Evolutionary conservation across 768 basidiomycete genomes (phyloP), one percentile per base, ranked within the genome.

Genomic region (Phaffia tasmanica): DNA sequence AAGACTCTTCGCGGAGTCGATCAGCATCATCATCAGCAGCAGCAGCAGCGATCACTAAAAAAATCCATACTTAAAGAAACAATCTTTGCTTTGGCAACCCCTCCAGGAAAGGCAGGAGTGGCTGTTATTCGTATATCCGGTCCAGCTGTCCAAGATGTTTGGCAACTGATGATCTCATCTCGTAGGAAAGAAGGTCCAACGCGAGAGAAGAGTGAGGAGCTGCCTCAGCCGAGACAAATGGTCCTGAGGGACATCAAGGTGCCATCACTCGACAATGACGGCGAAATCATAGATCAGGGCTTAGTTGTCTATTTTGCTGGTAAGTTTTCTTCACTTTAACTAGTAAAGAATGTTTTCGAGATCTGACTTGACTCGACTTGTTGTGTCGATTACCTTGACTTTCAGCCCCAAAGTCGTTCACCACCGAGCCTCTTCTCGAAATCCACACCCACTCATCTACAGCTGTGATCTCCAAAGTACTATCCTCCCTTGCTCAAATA

Each of bases 11-110:
- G 4, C 35, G 35, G 35, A 42, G 11, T 11, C 11, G 35, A 42
- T 42, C 35, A 42, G n/a, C n/a, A n/a, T n/a, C n/a, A n/a, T n/a
- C n/a, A n/a, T n/a, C n/a, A n/a, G n/a, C n/a, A n/a, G n/a, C n/a
- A n/a, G 4, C 35, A 11, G 35, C 35, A 42, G 35, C 11, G 11
- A 4, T 42, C 35, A 42, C 35, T 4, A 42, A 11, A 11, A 42
- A 11, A 11, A 42, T 42, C 35, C 35, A 42, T 11, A 11, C 35
- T 42, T 4, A 42, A 42, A 42, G 35, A 42, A 16, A 63, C 91
- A 2, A 88, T 94, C 56, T 94, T 87, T 73, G 91, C 90, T 1
- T 80, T 92, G 30, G 88, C 90, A 0, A 91, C 89, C 0, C 88
- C 90, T 1, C 84, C 86, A 2, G 91, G 89, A 1, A 89, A 85